A percentile compares a stretch with the other conserved stretches of the same genome.
These are phyloP conservation scores for Hypoxylon sp. DNA, from an alignment of 2,329 filamentous ascomycete species.

Conservation along the genomic window DNA sequence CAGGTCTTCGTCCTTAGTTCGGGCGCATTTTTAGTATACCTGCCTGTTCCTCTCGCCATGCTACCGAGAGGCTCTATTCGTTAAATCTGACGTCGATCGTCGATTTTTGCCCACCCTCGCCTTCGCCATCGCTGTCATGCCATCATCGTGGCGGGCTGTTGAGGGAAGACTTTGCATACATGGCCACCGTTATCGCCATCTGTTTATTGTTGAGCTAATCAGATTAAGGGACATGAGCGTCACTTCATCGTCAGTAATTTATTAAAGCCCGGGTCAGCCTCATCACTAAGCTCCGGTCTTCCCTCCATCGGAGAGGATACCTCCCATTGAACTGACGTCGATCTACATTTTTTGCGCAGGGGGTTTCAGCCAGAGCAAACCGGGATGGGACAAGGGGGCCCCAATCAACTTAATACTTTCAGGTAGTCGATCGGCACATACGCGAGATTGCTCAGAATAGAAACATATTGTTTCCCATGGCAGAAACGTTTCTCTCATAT, in stretches of 20 bases:
- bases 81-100: slow-evolving; percentile 12
- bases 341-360: slow-evolving; percentile 30
- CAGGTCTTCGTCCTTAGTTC: slow-evolving; percentile 13
- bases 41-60: slow-evolving; percentile 6
- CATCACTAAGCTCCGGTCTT: slow-evolving; percentile 16
- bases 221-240: slow-evolving; percentile 13
- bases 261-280: slow-evolving; percentile 21
- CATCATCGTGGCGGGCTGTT: slow-evolving; percentile 4
- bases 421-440: slow-evolving; percentile 28
- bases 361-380: slow-evolving; percentile 15
- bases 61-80: slow-evolving; percentile 15
- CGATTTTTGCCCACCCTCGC: background rate
- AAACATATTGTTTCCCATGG: slow-evolving; percentile 24
- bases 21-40: slow-evolving; percentile 11
- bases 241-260: slow-evolving; percentile 14
- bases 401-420: slow-evolving; percentile 17
- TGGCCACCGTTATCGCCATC: background rate
- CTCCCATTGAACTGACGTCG: slow-evolving; percentile 18
- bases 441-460: slow-evolving; percentile 35
- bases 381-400: slow-evolving; percentile 18
- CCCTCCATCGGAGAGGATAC: slow-evolving; percentile 1
- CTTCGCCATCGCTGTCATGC: slow-evolving; percentile 7
- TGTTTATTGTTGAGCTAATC: background rate
- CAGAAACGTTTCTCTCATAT: slow-evolving; percentile 12
- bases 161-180: slow-evolving; percentile 1